Evolutionary conservation across 1,284 basidiomycete genomes (phyloP).

Genomic region (Schizopora paradoxa): DNA sequence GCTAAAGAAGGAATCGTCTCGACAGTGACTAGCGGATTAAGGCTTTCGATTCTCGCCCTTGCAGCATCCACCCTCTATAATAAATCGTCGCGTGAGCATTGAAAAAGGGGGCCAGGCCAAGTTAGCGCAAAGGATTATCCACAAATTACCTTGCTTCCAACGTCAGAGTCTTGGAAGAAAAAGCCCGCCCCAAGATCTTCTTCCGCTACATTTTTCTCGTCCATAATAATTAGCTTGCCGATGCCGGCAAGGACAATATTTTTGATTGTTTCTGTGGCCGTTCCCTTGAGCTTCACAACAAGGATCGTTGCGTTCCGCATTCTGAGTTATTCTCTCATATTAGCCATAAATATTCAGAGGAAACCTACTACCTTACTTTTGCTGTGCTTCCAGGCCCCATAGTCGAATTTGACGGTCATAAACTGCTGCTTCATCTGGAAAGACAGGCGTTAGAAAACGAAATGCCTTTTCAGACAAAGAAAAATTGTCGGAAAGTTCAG

Average conservation of each 20-base stretch:
- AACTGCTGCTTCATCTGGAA: constrained; percentile 75
- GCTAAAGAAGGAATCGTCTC: constrained; percentile 9
- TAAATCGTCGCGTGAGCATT: constrained; percentile 13
- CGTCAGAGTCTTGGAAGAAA: constrained; percentile 90
- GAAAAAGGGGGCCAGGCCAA: constrained; percentile 14
- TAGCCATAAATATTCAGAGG: not conserved
- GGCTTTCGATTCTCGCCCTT: constrained; percentile 74
- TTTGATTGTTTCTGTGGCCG: constrained; percentile 95
- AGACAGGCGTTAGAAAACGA: constrained; percentile 2
- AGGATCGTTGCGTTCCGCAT: constrained; percentile 94
- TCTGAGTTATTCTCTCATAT: constrained; percentile 36
- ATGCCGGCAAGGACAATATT: constrained; percentile 83
- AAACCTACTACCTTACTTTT: constrained; percentile 56
- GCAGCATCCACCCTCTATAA: constrained; percentile 79
- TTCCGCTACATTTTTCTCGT: constrained; percentile 54
- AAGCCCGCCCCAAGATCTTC: constrained; percentile 91
- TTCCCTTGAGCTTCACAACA: constrained; percentile 74
- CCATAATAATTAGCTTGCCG: constrained; percentile 65
- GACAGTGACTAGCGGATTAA: constrained; percentile 61
- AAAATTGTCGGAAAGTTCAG: not conserved
- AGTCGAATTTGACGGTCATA: constrained; percentile 97
- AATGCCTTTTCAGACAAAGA: constrained; percentile 1
- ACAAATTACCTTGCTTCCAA: constrained; percentile 79
- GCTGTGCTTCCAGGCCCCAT: constrained; percentile 98
- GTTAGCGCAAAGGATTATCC: constrained; percentile 29